A percentile compares a stretch with the other conserved stretches of the same genome.
phyloP scores from a whole-genome alignment of 2,329 filamentous ascomycete species.

The Lecanicillium sp. region DNA sequence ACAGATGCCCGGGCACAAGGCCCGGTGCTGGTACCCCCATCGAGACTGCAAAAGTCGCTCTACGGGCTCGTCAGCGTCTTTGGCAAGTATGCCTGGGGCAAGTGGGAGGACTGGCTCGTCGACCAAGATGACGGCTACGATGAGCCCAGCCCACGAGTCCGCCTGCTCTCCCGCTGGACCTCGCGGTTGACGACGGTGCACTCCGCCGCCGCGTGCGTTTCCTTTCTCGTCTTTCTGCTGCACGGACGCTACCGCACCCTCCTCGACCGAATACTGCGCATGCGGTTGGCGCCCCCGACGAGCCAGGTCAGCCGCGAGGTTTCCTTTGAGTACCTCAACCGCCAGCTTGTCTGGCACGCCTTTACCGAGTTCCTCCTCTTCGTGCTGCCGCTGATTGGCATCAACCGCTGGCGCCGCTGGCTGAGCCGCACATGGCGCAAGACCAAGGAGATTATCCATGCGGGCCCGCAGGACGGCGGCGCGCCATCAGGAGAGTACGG shows the following conservation, averaged over 20 bases:
- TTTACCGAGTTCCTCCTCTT: constrained; percentile 99
- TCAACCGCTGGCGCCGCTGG: constrained; percentile 88
- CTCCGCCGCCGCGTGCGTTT: constrained; percentile 72
- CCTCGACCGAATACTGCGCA: constrained; percentile 73
- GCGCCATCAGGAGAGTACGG: constrained; percentile 63
- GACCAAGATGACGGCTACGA: constrained; percentile 70
- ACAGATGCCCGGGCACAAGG: constrained; percentile 68
- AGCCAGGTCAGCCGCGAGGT: constrained; percentile 85
- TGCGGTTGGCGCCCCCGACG: constrained; percentile 78
- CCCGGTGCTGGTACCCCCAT: constrained; percentile 59
- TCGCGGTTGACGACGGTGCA: constrained; percentile 64
- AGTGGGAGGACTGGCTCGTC: constrained; percentile 83
- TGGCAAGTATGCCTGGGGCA: constrained; percentile 82
- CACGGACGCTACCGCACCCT: constrained; percentile 89
- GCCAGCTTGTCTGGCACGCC: constrained; percentile 98
- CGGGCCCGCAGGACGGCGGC: constrained; percentile 37
- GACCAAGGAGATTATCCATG: constrained; percentile 57
- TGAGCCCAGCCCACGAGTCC: constrained; percentile 41
- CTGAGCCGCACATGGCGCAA: constrained; percentile 80
- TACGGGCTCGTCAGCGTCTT: constrained; percentile 84
- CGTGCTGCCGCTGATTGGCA: constrained; percentile 90
- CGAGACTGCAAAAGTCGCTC: constrained; percentile 71
- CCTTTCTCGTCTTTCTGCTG: constrained; percentile 84
- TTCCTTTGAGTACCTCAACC: constrained; percentile 94
- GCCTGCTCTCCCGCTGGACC: constrained; percentile 61